A percentile compares a stretch with the other conserved stretches of the same genome.
These are phyloP conservation scores for Lathyrus aphaca DNA, from an alignment of 306 rosid species.

Conservation along the genomic window DNA sequence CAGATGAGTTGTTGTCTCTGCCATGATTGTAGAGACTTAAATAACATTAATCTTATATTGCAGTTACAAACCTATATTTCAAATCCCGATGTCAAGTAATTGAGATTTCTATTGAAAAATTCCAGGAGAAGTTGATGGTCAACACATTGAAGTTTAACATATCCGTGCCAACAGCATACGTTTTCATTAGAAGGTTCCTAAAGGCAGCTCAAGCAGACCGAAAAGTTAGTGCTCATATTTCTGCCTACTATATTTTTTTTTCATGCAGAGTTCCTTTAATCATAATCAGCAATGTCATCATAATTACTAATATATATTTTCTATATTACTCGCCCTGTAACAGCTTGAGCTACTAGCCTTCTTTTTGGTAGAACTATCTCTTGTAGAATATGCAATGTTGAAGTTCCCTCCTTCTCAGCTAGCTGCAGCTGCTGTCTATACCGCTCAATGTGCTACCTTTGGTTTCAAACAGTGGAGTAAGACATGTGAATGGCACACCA, in stretches of 20 bases:
- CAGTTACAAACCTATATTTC: background rate
- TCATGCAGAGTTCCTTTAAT: background rate
- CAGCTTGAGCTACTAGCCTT: slow-evolving; percentile 83
- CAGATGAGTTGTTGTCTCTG: no score
- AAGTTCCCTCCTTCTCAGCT: slow-evolving; percentile 76
- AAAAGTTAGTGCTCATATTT: slow-evolving; percentile 50
- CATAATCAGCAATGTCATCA: background rate
- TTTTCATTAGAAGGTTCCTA: slow-evolving; percentile 80
- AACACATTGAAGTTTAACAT: slow-evolving; percentile 82
- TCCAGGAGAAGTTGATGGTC: slow-evolving; percentile 86
- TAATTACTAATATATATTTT: background rate
- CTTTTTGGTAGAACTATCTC: slow-evolving; percentile 89
- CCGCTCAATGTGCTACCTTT: slow-evolving; percentile 68
- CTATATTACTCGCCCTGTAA: slow-evolving; percentile 18
- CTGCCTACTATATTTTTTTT: background rate
- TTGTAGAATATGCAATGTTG: slow-evolving; percentile 87
- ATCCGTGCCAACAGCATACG: slow-evolving; percentile 91
- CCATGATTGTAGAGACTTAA: background rate
- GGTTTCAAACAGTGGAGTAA: slow-evolving; percentile 75
- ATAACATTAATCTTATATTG: background rate
- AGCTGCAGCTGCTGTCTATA: slow-evolving; percentile 88
- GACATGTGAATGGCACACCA: slow-evolving; percentile 90
- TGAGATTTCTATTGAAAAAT: slow-evolving; percentile 11
- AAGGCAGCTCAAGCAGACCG: slow-evolving; percentile 91
- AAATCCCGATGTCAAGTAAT: background rate